Percentiles rank a stretch among this genome's conserved stretches.
phyloP scores from a whole-genome alignment of 2,329 filamentous ascomycete species.

The Xylariaceae sp. region DNA sequence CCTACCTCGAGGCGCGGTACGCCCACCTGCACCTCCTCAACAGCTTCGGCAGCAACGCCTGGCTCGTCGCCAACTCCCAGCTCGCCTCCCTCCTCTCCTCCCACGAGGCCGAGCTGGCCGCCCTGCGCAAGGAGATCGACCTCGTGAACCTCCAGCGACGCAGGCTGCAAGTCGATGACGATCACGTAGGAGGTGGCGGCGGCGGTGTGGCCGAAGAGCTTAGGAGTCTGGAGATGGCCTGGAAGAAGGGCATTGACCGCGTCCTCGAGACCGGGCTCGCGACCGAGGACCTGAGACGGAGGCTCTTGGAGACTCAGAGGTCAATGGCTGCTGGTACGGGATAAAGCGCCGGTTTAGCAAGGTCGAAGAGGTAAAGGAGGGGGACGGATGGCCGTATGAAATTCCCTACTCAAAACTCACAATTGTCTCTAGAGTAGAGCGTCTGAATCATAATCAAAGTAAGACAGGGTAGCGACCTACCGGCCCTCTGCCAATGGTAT shows the following conservation, averaged over 20 bases:
- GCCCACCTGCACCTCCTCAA: slow-evolving; percentile 68
- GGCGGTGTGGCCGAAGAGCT: slow-evolving; percentile 73
- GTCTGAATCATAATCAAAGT: too few relatives aligned
- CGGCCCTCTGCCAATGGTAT: too few relatives aligned
- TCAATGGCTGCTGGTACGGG: too few relatives aligned
- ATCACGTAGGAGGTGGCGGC: too few relatives aligned
- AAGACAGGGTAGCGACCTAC: too few relatives aligned
- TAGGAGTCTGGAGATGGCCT: slow-evolving; percentile 65
- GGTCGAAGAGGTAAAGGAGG: too few relatives aligned
- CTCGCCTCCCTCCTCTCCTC: slow-evolving; percentile 64
- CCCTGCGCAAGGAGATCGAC: slow-evolving; percentile 64
- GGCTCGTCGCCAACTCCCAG: slow-evolving; percentile 80
- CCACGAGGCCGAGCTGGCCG: slow-evolving; percentile 70
- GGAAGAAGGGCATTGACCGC: slow-evolving; percentile 71
- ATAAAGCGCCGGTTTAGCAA: too few relatives aligned
- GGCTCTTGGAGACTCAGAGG: slow-evolving; percentile 58
- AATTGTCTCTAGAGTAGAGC: too few relatives aligned
- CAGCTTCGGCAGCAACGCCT: slow-evolving; percentile 79
- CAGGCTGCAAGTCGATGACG: slow-evolving; percentile 61
- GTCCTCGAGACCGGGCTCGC: slow-evolving; percentile 85
- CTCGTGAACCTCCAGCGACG: slow-evolving; percentile 65
- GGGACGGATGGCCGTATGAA: too few relatives aligned
- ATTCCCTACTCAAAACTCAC: too few relatives aligned
- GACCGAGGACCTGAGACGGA: slow-evolving; percentile 62
- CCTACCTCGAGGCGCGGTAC: slow-evolving; percentile 48